Evolutionary conservation across 1,284 basidiomycete genomes (phyloP), one percentile per base, ranked within the genome.

Genomic region (Schizophyllum commune): DNA sequence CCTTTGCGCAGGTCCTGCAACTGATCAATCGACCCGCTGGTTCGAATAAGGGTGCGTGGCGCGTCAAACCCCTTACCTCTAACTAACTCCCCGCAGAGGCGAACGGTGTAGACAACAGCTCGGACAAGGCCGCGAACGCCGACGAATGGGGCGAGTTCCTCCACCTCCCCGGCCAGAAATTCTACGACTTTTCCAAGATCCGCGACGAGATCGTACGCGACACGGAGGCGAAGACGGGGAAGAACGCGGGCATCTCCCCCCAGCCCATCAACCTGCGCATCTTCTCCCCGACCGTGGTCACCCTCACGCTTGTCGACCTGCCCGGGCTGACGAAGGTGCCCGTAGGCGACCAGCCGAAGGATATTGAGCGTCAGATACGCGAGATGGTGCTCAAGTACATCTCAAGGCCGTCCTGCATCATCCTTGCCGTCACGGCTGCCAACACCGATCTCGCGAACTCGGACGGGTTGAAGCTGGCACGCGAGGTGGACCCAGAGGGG

Each of bases 91-190:
- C 61, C 61, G 27, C 71, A 81, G 77, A 75, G 63, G 72, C 75
- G 64, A 80, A 79, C 61, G 82, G 80, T 52, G 67, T 73, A 56
- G 75, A 78, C 62, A 75, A 76, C 65, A 68, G 71, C n/a, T 69
- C 68, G 33, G 87, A 89, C 74, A 82, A 88, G 66, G 79, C 83
- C 57, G 91, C 88, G 71, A 97, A 95, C 73, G 80, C 86, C 62
- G 87, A 97, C 69, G 96, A 98, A 76, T 99, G 96, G 96, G 96
- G 96, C 71, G 96, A 99, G 77, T 99, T 99, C 81, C 79, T 98
- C 55, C 94, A 97, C 73, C 82, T 97, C 55, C 95, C 96, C 0
- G 91, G 92, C 61, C 92, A 98, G 77, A 98, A 98, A 77, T 97
- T 98, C 79, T 90, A 89, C 74, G 96, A 99, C 78, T 99, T 99